phyloP scores from a whole-genome alignment of 345 rosid genomes.

The Mallotus nudiflorus region DNA sequence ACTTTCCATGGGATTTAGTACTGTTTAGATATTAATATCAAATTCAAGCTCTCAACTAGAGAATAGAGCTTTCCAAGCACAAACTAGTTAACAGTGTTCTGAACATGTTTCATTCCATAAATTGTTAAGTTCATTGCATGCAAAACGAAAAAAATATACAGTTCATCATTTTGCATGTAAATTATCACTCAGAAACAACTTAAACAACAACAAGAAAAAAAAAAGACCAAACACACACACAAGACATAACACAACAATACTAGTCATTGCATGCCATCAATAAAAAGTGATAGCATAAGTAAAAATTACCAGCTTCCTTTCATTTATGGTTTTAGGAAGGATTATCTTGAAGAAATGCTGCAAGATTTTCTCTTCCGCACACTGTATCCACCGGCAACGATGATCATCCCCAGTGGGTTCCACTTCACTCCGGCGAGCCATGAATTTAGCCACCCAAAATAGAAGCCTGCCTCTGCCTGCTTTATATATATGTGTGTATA shows the following conservation, averaged over 20 bases:
- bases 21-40: no score
- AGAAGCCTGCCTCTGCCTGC: no score
- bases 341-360: conserved; percentile 18
- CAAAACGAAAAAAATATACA: background rate
- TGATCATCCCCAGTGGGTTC: background rate
- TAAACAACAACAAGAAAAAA: background rate
- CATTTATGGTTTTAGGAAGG: conserved; percentile 3
- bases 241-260: background rate
- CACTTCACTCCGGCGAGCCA: background rate
- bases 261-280: background rate
- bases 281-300: background rate
- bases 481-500: no score
- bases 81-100: no score
- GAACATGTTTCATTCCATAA: no score
- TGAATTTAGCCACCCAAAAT: background rate
- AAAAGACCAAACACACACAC: no score
- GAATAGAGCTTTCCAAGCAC: no score
- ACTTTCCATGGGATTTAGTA: no score
- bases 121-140: background rate
- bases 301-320: conserved; percentile 24
- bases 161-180: no score
- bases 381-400: background rate
- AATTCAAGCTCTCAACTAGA: no score
- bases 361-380: background rate
- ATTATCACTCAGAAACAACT: background rate